Evolutionary conservation across 495 filamentous ascomycete species (phyloP), one percentile per base, ranked within the genome.

Genomic region (Glonium stellatum): DNA sequence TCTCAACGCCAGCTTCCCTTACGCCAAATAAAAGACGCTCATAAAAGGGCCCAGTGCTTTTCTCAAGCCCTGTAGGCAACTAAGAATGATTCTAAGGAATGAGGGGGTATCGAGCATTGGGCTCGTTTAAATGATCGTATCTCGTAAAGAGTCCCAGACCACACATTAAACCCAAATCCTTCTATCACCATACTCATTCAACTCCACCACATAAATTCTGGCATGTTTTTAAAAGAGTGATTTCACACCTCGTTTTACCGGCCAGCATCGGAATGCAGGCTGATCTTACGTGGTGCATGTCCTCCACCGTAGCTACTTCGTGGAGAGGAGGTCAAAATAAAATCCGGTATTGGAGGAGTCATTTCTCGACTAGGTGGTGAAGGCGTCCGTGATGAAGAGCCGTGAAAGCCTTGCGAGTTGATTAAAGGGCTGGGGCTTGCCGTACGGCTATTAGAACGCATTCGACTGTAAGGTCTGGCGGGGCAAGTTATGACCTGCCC

Each of bases 391-490:
- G 53, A 27, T 61, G 58, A 67, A 64, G 37, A 64, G 65, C 21
- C 50, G 73, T 50, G 80, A 42, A 77, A 73, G 39, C 78, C 81
- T 23, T 72, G 72, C 50, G 78, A 76, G 15, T 79, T 72, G 42
- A 75, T 73, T 3, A 86, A 72, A 5, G 76, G 77, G 59, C 78
- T 82, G 0, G 79, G 72, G n/a, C 76, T 78, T 5, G 75, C 75
- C 5, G 86, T 76, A 5, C 85, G 73, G 66, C 81, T 85, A 41
- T 65, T 61, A 52, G 86, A 89, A 23, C 85, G 77, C 80, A 89
- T 85, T 11, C 86, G 79, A 21, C 76, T 80, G 53, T 89, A 73
- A 0, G 80, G 76, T 51, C 78, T 76, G 35, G 83, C 56, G 10
- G 67, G 61, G 35, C 55, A 77, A 9, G 82, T 79, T 15, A 91